These are phyloP conservation scores for Chlamydomonas sp. DNA, from an alignment of 139 green algal species.

Conservation along the genomic window DNA sequence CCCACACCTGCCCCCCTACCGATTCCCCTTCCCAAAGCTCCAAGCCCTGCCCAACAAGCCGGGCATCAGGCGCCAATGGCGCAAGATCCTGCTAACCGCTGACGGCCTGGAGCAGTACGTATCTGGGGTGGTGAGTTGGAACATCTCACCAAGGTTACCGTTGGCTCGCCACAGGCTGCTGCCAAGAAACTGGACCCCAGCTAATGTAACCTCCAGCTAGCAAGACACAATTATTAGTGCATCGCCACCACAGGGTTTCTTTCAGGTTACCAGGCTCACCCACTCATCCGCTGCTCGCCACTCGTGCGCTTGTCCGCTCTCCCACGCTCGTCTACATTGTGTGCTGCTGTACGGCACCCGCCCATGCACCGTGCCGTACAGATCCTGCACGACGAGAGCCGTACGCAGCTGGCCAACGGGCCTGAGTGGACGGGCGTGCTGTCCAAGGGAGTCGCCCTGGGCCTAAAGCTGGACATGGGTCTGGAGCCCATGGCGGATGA, in stretches of 20 bases:
- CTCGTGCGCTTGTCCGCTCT: too few species aligned
- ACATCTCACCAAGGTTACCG: too few species aligned
- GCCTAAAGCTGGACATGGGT: conserved; percentile 94
- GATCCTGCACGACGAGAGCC: conserved; percentile 96
- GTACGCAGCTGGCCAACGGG: conserved; percentile 74
- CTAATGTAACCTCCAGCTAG: too few species aligned
- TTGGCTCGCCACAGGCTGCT: too few species aligned
- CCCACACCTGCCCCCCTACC: not conserved
- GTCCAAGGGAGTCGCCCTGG: conserved; percentile 76
- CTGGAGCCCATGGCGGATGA: conserved; percentile 34
- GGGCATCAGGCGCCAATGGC: conserved; percentile 11
- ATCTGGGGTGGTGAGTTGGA: conserved; percentile 32
- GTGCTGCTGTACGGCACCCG: too few species aligned
- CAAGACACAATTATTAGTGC: too few species aligned
- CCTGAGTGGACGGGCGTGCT: conserved; percentile 79
- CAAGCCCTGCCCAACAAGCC: not conserved
- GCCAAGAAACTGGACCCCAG: too few species aligned
- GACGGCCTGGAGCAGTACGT: conserved; percentile 85
- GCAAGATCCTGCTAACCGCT: conserved; percentile 52
- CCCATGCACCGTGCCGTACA: not conserved
- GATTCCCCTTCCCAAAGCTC: not conserved
- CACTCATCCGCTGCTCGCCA: too few species aligned
- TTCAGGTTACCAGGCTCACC: too few species aligned
- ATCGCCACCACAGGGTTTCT: too few species aligned
- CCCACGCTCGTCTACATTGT: too few species aligned